Evolutionary conservation across 169 alveolate genomes (phyloP).

Genomic region (Cryptosporidium andersoni): DNA sequence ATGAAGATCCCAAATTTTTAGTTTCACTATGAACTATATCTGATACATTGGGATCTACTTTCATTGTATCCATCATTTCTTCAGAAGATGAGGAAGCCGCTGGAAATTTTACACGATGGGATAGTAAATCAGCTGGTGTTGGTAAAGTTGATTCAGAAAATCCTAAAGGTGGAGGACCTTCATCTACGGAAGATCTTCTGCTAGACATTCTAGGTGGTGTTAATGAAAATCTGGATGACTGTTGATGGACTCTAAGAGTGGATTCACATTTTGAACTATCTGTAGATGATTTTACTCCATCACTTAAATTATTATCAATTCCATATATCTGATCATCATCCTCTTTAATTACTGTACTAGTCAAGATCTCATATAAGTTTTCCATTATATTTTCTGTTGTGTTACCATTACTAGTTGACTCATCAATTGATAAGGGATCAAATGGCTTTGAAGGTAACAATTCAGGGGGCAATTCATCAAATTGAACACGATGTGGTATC

Average conservation of each 20-base stretch:
- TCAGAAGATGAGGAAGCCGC: constrained; percentile 41
- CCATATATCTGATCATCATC: neutral
- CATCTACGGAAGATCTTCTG: constrained; percentile 70
- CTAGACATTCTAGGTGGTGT: constrained; percentile 36
- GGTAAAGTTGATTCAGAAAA: constrained; percentile 58
- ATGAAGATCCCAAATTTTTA: neutral
- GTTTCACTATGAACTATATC: neutral
- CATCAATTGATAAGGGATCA: constrained; percentile 64
- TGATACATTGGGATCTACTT: neutral
- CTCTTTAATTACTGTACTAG: neutral
- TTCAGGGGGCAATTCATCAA: constrained; percentile 69
- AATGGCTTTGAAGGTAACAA: constrained; percentile 58
- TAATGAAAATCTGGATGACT: neutral
- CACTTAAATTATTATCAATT: neutral
- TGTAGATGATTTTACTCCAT: neutral
- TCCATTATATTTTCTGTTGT: constrained; percentile 59
- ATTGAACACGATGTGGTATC: constrained; percentile 59
- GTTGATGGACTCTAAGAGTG: neutral
- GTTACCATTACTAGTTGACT: constrained; percentile 47
- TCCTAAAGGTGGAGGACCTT: constrained; percentile 63
- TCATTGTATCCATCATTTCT: constrained; percentile 1
- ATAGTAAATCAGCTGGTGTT: constrained; percentile 68
- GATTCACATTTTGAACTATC: neutral
- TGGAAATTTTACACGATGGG: constrained; percentile 64
- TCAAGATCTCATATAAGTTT: constrained; percentile 13